phyloP scores from a whole-genome alignment of 2,329 filamentous ascomycete species.

The Exophiala sp. region DNA sequence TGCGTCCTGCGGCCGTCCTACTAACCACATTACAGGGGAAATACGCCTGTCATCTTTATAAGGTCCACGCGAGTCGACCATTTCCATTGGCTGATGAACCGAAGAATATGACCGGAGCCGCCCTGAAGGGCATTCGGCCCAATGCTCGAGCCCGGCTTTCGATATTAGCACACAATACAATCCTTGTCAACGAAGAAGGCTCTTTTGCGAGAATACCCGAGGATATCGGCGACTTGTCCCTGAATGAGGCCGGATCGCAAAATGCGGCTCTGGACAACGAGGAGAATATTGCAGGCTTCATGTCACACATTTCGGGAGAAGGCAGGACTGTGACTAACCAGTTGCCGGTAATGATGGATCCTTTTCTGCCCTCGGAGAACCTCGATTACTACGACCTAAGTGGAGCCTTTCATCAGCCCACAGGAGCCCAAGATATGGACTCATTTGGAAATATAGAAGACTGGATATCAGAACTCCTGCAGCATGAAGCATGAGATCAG shows the following conservation, averaged over 20 bases:
- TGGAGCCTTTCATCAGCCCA: neutral
- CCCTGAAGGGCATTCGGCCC: neutral
- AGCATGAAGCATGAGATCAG: neutral
- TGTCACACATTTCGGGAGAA: neutral
- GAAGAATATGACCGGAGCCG: neutral
- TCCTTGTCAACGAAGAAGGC: neutral
- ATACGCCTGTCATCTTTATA: neutral
- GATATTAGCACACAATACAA: neutral
- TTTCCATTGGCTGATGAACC: conserved; percentile 1
- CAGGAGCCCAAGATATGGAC: neutral
- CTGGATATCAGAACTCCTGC: neutral
- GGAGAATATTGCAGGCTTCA: neutral
- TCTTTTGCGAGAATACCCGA: neutral
- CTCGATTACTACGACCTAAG: neutral
- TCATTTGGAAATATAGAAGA: neutral
- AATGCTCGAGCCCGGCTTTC: neutral
- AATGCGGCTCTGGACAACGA: neutral
- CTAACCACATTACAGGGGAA: neutral
- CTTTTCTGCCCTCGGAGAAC: neutral
- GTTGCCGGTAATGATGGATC: neutral
- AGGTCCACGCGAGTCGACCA: neutral
- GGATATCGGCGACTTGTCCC: neutral
- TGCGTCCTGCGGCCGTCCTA: neutral
- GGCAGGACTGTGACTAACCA: neutral
- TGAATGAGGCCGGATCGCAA: neutral